These are phyloP conservation scores for Phyllachora maydis DNA, from an alignment of 2,329 filamentous ascomycete species.

Conservation along the genomic window DNA sequence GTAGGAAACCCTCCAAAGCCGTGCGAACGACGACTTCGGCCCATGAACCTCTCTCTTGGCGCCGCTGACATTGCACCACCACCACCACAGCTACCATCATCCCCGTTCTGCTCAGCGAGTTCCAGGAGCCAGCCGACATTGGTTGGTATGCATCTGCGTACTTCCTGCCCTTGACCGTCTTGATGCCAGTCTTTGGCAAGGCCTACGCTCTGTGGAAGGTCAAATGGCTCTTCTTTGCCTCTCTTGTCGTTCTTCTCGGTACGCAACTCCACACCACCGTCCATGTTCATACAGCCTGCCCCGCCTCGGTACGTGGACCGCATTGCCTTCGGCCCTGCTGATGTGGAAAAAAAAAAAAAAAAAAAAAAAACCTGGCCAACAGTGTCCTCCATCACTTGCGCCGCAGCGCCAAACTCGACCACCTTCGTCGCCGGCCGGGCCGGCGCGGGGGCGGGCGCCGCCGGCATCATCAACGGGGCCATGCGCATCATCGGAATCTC, in stretches of 20 bases:
- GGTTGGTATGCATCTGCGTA: conserved; percentile 18
- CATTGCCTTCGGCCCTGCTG: too few relatives aligned
- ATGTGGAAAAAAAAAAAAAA: too few relatives aligned
- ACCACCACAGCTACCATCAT: conserved; percentile 4
- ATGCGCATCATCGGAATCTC: conserved; percentile 8
- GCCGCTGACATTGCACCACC: too few relatives aligned
- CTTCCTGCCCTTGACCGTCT: conserved; percentile 9
- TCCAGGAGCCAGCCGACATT: conserved; percentile 14
- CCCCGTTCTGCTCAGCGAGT: conserved; percentile 5
- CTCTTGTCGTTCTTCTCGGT: background rate
- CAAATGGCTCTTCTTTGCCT: conserved; percentile 3
- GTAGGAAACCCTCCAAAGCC: background rate
- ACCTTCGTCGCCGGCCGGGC: conserved; percentile 8
- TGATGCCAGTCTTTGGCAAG: conserved; percentile 4
- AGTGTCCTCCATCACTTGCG: background rate
- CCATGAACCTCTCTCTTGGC: too few relatives aligned
- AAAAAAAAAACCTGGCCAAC: too few relatives aligned
- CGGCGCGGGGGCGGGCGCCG: conserved; percentile 6
- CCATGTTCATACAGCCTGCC: too few relatives aligned
- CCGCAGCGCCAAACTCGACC: conserved; percentile 2
- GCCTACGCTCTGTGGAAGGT: conserved; percentile 6
- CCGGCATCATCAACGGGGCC: conserved; percentile 8
- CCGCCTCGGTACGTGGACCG: too few relatives aligned
- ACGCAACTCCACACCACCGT: too few relatives aligned
- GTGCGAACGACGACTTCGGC: background rate